phyloP scores from a whole-genome alignment of 331 rosid species.

The Rhamnella rubrinervis region DNA sequence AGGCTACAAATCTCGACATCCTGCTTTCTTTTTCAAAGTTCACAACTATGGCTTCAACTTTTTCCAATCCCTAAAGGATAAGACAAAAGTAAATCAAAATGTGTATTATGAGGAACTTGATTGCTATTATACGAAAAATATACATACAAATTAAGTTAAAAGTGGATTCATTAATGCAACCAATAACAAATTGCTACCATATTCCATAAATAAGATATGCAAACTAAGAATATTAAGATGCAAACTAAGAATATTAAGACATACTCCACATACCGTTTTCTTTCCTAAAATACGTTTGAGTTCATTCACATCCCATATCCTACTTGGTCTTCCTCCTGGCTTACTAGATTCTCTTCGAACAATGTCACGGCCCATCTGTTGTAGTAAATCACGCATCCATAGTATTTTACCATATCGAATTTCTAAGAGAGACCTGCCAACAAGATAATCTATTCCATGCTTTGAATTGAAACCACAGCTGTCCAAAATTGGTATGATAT shows the following conservation, averaged over 20 bases:
- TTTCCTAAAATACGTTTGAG: background rate
- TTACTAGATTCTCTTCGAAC: background rate
- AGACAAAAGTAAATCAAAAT: no score
- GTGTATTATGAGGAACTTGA: no score
- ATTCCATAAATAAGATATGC: no score
- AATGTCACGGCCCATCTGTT: background rate
- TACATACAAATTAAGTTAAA: no score
- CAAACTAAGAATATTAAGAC: no score
- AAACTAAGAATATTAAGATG: no score
- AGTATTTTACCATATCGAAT: background rate
- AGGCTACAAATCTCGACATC: background rate
- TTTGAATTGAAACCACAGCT: constrained; percentile 4
- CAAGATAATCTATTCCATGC: background rate
- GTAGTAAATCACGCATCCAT: constrained; percentile 9
- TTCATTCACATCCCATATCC: constrained; percentile 1
- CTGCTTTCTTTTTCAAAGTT: no score
- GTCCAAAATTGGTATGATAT: constrained; percentile 7
- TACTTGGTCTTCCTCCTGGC: constrained; percentile 1
- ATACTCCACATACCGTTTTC: background rate
- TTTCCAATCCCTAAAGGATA: no score
- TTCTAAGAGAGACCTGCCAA: background rate
- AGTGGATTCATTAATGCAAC: no score
- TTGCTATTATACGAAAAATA: no score
- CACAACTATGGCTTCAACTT: no score
- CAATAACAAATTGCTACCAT: no score